phyloP scores from a whole-genome alignment of 208 protist genomes.

The Leishmania braziliensis region DNA sequence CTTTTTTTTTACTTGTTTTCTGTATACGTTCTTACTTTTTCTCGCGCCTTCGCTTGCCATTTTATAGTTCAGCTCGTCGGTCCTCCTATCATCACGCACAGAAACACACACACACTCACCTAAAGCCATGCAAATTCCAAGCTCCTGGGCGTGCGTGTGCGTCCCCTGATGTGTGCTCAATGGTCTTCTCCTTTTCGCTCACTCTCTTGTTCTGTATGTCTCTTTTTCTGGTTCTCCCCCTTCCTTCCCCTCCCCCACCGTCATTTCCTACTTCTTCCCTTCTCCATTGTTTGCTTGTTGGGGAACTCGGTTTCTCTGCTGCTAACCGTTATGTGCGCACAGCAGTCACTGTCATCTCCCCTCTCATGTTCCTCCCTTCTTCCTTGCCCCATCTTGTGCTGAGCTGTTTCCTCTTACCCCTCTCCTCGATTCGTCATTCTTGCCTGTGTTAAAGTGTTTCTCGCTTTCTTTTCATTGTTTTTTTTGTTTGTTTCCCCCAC shows the following conservation, averaged over 20 bases:
- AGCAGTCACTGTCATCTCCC: not conserved
- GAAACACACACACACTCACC: not conserved
- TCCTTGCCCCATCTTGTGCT: not conserved
- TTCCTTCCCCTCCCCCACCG: not conserved
- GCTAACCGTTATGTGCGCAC: not conserved
- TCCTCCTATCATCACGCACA: not conserved
- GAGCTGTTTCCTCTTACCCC: not conserved
- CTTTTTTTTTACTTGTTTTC: not conserved
- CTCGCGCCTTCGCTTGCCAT: constrained; percentile 3
- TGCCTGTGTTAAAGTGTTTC: not conserved
- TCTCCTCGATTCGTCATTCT: not conserved
- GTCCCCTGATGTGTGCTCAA: not conserved
- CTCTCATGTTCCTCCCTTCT: not conserved
- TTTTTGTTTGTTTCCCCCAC: not conserved
- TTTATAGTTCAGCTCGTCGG: not conserved
- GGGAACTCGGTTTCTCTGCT: not conserved
- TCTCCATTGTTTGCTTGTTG: not conserved
- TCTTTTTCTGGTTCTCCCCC: not conserved
- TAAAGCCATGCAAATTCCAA: not conserved
- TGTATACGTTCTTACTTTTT: constrained; percentile 7
- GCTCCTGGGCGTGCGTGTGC: not conserved
- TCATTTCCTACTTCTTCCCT: not conserved
- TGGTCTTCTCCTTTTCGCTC: not conserved
- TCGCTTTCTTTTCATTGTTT: constrained; percentile 2
- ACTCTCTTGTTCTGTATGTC: not conserved